Percentiles rank a stretch among this genome's conserved stretches.
Conservation (phyloP, 345 rosid genomes). For the Populus pruinosa region DNA sequence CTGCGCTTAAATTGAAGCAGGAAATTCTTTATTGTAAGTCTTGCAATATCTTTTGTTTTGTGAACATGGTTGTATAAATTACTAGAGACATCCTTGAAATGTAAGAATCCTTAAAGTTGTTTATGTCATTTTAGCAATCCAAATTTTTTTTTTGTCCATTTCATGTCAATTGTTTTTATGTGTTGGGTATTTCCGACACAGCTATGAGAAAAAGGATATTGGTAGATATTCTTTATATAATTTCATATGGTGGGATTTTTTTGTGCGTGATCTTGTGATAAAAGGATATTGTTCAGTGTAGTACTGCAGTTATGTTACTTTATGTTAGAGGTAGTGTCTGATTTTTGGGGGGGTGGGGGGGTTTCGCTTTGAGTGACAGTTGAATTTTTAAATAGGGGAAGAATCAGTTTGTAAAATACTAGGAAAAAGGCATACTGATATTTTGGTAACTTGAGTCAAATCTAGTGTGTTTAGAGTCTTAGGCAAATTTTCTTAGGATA, state of each 20-base stretch:
- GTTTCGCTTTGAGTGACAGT: not conserved
- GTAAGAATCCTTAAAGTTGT: not conserved
- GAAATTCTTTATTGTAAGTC: slow-evolving; percentile 88
- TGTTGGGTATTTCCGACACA: no score
- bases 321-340: no score
- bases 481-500: not conserved
- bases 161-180: no score
- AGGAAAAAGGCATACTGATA: not conserved
- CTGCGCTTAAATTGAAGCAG: slow-evolving; percentile 86
- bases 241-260: no score
- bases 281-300: no score
- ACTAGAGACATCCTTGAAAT: not conserved
- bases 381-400: not conserved
- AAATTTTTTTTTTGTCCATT: no score
- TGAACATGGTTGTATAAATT: not conserved
- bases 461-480: not conserved
- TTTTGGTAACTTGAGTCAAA: not conserved
- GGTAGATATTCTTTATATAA: no score
- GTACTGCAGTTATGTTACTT: no score
- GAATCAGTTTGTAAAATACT: no score
- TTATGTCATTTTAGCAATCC: not conserved
- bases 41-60: not conserved
- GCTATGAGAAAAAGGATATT: no score
- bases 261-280: no score
- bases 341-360: no score